Evolutionary conservation across 495 filamentous ascomycete species (phyloP).

Genomic region (Zalerion maritima): DNA sequence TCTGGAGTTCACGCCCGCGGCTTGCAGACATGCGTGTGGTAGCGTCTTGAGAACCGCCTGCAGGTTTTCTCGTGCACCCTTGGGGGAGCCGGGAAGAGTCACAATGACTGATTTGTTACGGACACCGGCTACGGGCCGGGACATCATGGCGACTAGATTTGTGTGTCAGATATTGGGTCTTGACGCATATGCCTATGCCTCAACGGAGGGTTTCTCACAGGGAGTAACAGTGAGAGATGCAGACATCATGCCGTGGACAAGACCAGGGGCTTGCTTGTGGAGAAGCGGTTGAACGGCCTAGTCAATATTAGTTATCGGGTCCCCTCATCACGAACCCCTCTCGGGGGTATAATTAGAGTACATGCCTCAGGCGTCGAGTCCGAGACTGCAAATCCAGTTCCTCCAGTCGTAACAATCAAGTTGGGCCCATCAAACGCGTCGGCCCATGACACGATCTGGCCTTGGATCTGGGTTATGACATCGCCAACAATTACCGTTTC

Average conservation of each 20-base stretch:
- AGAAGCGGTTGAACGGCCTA: conserved; percentile 71
- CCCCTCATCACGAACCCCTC: too few relatives aligned
- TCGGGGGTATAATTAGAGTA: conserved; percentile 3
- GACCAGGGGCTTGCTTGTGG: conserved; percentile 73
- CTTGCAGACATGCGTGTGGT: conserved; percentile 86
- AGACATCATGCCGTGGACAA: conserved; percentile 89
- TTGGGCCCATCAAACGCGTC: conserved; percentile 49
- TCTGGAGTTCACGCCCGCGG: conserved; percentile 70
- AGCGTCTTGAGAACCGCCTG: conserved; percentile 75
- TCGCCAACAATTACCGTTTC: conserved; percentile 72
- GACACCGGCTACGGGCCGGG: conserved; percentile 82
- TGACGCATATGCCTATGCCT: background rate
- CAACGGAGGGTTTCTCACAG: conserved; percentile 41
- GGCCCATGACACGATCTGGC: conserved; percentile 50
- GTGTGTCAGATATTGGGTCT: too few relatives aligned
- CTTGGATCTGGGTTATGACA: conserved; percentile 57
- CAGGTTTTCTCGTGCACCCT: conserved; percentile 95
- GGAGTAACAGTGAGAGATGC: conserved; percentile 75
- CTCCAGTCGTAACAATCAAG: conserved; percentile 76
- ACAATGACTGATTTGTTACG: conserved; percentile 72
- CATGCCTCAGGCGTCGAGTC: conserved; percentile 80
- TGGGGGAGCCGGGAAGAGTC: conserved; percentile 88
- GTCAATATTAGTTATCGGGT: conserved; percentile 5
- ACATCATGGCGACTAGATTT: conserved; percentile 81
- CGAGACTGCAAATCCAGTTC: conserved; percentile 83